Conservation (phyloP, 1,139 yeast species). For the Nakaseomyces sp. region DNA sequence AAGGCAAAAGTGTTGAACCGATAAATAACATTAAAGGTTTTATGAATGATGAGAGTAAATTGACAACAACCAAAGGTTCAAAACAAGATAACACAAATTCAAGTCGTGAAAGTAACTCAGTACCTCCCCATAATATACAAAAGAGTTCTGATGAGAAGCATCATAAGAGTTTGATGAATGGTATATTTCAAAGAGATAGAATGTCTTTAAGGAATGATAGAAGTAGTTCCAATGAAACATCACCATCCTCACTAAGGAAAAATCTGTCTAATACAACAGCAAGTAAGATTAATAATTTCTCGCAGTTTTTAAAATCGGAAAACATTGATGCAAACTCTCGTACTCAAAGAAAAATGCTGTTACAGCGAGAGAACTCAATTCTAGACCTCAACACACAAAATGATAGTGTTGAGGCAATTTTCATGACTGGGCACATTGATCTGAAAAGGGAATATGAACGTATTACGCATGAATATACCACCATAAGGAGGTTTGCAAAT, state of each 20-base stretch:
- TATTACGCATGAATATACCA: slow-evolving; percentile 62
- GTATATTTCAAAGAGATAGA: slow-evolving; percentile 12
- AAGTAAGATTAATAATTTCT: slow-evolving; percentile 30
- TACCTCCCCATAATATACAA: slow-evolving; percentile 15
- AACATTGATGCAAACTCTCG: slow-evolving; percentile 47
- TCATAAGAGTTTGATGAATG: slow-evolving; percentile 9
- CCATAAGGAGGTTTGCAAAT: slow-evolving; percentile 57
- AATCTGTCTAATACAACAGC: slow-evolving; percentile 9
- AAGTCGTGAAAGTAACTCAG: no score
- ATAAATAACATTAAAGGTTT: slow-evolving; percentile 1
- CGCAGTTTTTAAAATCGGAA: slow-evolving; percentile 32
- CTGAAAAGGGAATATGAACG: slow-evolving; percentile 69
- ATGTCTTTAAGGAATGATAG: slow-evolving; percentile 5
- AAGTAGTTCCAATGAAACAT: not conserved
- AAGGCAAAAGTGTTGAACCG: not conserved
- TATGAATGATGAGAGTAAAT: not conserved
- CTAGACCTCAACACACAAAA: slow-evolving; percentile 43
- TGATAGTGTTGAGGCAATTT: slow-evolving; percentile 21
- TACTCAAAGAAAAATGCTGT: slow-evolving; percentile 76
- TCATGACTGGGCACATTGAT: slow-evolving; percentile 50
- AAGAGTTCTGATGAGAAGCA: slow-evolving; percentile 13
- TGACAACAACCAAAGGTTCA: not conserved
- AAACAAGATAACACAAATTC: not conserved
- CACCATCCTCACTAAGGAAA: slow-evolving; percentile 7
- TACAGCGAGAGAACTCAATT: slow-evolving; percentile 67